Percentiles rank a stretch among this genome's conserved stretches.
Conservation (phyloP, 441 rosid genomes). For the Erodium trifolium region DNA sequence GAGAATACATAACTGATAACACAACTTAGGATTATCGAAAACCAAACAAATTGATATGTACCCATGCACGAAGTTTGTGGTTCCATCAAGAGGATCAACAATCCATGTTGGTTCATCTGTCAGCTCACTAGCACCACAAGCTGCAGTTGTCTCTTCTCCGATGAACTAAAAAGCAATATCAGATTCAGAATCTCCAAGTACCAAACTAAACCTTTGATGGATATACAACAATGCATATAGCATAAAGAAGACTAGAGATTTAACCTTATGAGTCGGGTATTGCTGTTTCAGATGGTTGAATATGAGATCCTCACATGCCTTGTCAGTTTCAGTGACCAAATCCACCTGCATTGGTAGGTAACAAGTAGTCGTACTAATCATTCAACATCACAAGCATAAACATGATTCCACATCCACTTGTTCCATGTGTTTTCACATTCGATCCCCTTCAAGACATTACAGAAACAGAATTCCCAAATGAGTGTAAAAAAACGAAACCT, state of each 20-base stretch:
- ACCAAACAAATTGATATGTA: slow-evolving; percentile 19
- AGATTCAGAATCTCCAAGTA: slow-evolving; percentile 7
- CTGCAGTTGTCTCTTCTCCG: slow-evolving; percentile 95
- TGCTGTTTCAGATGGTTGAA: slow-evolving; percentile 64
- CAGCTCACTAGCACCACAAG: slow-evolving; percentile 56
- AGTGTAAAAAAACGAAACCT: too few species aligned
- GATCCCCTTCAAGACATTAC: too few species aligned
- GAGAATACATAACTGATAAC: slow-evolving; percentile 6
- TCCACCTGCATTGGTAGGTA: slow-evolving; percentile 48
- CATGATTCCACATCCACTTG: too few species aligned
- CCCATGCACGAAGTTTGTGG: slow-evolving; percentile 97
- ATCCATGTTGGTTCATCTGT: slow-evolving; percentile 97
- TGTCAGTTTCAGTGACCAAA: slow-evolving; percentile 93
- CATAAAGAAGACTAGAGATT: slow-evolving; percentile 7
- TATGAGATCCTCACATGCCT: slow-evolving; percentile 87
- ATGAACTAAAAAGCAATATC: slow-evolving; percentile 47
- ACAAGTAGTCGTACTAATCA: not conserved
- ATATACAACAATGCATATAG: not conserved
- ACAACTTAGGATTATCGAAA: slow-evolving; percentile 12
- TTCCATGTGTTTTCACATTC: too few species aligned
- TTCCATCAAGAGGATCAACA: slow-evolving; percentile 99
- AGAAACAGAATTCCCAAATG: not conserved
- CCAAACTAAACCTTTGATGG: not conserved
- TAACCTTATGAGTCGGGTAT: slow-evolving; percentile 71
- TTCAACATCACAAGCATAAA: not conserved